A percentile compares a stretch with the other conserved stretches of the same genome.
Conservation (phyloP, 2,329 filamentous ascomycete species). For the Cytospora mali region DNA sequence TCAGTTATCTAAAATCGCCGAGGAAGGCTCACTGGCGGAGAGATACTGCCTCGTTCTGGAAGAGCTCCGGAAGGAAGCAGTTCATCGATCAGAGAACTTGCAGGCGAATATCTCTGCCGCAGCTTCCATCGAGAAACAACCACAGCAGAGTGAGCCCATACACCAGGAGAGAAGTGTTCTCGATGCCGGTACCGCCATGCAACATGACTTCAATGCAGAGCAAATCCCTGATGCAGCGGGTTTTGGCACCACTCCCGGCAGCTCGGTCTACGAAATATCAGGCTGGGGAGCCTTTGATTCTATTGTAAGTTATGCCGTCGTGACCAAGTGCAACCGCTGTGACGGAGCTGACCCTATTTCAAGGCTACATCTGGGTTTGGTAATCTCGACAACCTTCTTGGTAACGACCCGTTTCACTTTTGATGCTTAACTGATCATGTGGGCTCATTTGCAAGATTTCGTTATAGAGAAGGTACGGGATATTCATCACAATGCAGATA, state of each 20-base stretch:
- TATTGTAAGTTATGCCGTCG: constrained; percentile 9
- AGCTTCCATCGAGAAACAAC: not conserved
- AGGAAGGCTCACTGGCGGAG: constrained; percentile 42
- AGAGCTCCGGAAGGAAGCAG: constrained; percentile 32
- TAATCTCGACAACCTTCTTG: constrained; percentile 22
- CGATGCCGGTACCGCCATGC: not conserved
- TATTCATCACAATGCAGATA: too few relatives aligned
- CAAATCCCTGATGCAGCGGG: not conserved
- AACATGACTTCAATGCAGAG: not conserved
- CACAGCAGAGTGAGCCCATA: not conserved
- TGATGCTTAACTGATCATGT: not conserved
- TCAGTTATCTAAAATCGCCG: constrained; percentile 42
- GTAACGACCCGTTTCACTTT: constrained; percentile 18
- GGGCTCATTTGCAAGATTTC: too few relatives aligned
- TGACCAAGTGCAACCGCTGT: too few relatives aligned
- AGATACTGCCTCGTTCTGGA: constrained; percentile 47
- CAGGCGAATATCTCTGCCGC: not conserved
- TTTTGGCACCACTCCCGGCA: constrained; percentile 20
- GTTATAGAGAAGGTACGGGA: too few relatives aligned
- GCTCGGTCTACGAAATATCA: constrained; percentile 24
- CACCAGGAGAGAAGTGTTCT: not conserved
- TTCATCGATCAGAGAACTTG: not conserved
- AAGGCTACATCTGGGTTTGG: constrained; percentile 27
- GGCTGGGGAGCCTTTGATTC: constrained; percentile 28
- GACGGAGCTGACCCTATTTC: not conserved